Conservation (phyloP, 345 rosid species). For the Cardiospermum halicacabum region DNA sequence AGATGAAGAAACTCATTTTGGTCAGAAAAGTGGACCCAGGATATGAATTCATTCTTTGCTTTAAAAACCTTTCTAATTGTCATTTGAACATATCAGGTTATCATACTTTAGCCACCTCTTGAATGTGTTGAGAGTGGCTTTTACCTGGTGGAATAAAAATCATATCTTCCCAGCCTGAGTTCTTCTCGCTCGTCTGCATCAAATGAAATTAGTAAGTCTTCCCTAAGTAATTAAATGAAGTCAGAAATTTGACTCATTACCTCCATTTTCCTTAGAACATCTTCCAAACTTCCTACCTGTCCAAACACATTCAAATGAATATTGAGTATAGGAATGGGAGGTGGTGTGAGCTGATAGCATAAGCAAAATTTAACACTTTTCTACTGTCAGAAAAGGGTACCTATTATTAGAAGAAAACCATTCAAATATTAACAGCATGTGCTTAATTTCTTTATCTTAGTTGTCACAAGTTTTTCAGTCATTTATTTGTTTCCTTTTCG, state of each 20-base stretch:
- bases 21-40: constrained; percentile 5
- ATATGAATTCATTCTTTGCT: constrained; percentile 11
- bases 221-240: not conserved
- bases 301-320: constrained; percentile 19
- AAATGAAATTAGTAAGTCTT: constrained; percentile 13
- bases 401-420: not conserved
- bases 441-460: too few species aligned
- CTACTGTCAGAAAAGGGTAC: not conserved
- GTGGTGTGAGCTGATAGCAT: not conserved
- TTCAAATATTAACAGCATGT: not conserved
- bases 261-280: constrained; percentile 92
- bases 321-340: not conserved
- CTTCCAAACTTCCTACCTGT: constrained; percentile 94
- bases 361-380: not conserved
- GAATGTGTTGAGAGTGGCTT: constrained; percentile 82
- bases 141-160: constrained; percentile 95
- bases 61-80: constrained; percentile 5
- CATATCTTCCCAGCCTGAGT: constrained; percentile 93
- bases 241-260: constrained; percentile 25
- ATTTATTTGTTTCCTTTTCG: not conserved
- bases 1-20: constrained; percentile 1
- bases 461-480: not conserved
- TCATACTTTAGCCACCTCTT: constrained; percentile 46
- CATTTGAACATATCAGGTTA: constrained; percentile 10
- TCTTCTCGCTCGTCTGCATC: constrained; percentile 71